A percentile compares a stretch with the other conserved stretches of the same genome.
Evolutionary conservation across 2,329 filamentous ascomycete genomes (phyloP).

Genomic region (Bisporella sp.): DNA sequence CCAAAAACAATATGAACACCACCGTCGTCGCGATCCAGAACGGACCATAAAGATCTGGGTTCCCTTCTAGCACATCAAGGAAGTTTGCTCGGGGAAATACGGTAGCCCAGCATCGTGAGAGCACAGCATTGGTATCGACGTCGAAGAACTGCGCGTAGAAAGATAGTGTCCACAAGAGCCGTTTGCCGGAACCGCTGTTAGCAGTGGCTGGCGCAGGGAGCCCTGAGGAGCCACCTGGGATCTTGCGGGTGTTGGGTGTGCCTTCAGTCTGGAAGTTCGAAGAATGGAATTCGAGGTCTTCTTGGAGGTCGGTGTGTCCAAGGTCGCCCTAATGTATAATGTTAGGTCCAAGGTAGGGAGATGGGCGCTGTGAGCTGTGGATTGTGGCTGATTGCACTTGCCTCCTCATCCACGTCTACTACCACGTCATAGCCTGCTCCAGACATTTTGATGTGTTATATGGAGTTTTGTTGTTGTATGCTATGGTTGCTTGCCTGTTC

Average conservation of each 20-base stretch:
- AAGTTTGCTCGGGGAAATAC: conserved; percentile 90
- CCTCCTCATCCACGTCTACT: conserved; percentile 94
- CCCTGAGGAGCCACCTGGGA: conserved; percentile 32
- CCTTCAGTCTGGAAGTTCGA: conserved; percentile 68
- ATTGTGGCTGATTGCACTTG: conserved; percentile 32
- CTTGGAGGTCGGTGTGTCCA: conserved; percentile 95
- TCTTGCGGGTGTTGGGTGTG: conserved; percentile 35
- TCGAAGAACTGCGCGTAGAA: conserved; percentile 99
- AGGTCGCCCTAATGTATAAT: conserved; percentile 71
- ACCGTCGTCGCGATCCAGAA: conserved; percentile 99
- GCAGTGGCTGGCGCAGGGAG: conserved; percentile 52
- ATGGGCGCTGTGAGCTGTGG: neutral
- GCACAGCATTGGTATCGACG: conserved; percentile 86
- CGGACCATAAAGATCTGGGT: conserved; percentile 92
- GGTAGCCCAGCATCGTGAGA: conserved; percentile 81
- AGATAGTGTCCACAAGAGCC: conserved; percentile 82
- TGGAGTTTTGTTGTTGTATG: too few relatives aligned
- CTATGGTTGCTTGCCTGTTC: too few relatives aligned
- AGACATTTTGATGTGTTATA: conserved; percentile 17
- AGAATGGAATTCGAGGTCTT: conserved; percentile 97
- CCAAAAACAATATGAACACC: conserved; percentile 88
- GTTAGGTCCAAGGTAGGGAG: conserved; percentile 3
- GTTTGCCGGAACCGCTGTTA: conserved; percentile 56
- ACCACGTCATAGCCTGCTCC: conserved; percentile 89
- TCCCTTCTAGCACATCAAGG: conserved; percentile 92